Evolutionary conservation across 768 basidiomycete genomes (phyloP), one percentile per base, ranked within the genome.

Genomic region (Mycena capillaripes): DNA sequence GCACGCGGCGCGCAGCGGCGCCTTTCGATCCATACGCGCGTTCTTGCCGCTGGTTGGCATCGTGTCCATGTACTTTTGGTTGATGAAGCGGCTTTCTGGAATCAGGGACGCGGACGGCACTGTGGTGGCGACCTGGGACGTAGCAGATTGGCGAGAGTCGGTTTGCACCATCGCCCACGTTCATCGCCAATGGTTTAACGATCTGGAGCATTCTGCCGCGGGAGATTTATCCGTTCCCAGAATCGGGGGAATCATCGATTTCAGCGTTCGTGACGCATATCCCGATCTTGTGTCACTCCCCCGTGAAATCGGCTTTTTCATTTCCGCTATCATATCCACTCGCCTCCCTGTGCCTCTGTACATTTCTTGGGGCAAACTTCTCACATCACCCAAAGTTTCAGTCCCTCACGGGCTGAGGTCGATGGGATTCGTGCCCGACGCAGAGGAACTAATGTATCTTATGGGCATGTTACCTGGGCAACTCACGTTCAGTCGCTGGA

Each of bases 201-300:
- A 55, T 11, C 46, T 76, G 17, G 71, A 76, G 56, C 0, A 9
- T 9, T 74, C 76, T 6, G 64, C 57, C 2, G 71, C 55, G 17
- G 68, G 67, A 1, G 59, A 75, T 55, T 6, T 63, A 4, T 0
- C 14, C 7, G 29, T 48, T 2, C 67, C 57, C 1, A 17, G 71
- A 23, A 48, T 75, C 9, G 73, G 76, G 3, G 66, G 70, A 12
- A 55, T 76, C 30, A 44, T 76, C n/a, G 59, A 70, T n/a, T 60
- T 60, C 23, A 52, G n/a, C 19, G 2, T 7, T 1, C 36, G 12
- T 25, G 30, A 2, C 0, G 7, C 14, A 2, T 19, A 14, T 19
- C 42, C 42, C 6, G 14, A 7, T 16, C 14, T 6, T 5, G n/a
- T 42, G 3, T 16, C 3, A 0, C 36, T n/a, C 9, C 58, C 36